These are phyloP conservation scores for Cinnamomum micranthum DNA, from an alignment of 164 flowering plant genomes.

Conservation along the genomic window DNA sequence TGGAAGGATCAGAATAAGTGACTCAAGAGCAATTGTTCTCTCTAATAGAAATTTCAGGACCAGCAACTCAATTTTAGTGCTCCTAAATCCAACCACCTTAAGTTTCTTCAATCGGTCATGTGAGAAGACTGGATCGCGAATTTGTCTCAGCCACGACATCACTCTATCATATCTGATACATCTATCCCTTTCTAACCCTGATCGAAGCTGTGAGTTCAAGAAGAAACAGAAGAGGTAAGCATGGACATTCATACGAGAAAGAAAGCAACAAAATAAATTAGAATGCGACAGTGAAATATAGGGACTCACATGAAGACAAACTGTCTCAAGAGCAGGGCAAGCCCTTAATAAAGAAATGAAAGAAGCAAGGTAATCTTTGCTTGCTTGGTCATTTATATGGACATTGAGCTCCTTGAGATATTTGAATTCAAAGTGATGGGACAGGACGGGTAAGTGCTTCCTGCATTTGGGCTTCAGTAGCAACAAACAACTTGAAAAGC, in stretches of 20 bases:
- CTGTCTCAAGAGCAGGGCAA: not conserved
- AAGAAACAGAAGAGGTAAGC: not conserved
- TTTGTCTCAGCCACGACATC: not conserved
- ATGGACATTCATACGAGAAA: not conserved
- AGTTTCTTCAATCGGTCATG: not conserved
- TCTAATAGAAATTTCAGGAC: not conserved
- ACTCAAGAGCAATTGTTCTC: not conserved
- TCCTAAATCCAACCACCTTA: not conserved
- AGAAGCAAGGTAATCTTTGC: not conserved
- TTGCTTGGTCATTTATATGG: too few species aligned
- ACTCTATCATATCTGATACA: not conserved
- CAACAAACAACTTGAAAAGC: not conserved
- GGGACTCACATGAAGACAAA: not conserved
- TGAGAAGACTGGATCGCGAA: not conserved
- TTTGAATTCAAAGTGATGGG: not conserved
- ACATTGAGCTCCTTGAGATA: not conserved
- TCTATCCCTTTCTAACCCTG: not conserved
- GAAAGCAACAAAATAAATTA: not conserved
- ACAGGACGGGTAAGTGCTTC: too few species aligned
- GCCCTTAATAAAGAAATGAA: not conserved
- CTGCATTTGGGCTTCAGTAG: not conserved
- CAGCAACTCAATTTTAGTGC: not conserved
- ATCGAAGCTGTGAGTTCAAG: not conserved
- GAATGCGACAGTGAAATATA: not conserved
- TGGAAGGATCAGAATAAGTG: not conserved